A percentile compares a stretch with the other conserved stretches of the same genome.
phyloP scores from a whole-genome alignment of 192 early-diverging fungal species.

The Backusella psychrophila region DNA sequence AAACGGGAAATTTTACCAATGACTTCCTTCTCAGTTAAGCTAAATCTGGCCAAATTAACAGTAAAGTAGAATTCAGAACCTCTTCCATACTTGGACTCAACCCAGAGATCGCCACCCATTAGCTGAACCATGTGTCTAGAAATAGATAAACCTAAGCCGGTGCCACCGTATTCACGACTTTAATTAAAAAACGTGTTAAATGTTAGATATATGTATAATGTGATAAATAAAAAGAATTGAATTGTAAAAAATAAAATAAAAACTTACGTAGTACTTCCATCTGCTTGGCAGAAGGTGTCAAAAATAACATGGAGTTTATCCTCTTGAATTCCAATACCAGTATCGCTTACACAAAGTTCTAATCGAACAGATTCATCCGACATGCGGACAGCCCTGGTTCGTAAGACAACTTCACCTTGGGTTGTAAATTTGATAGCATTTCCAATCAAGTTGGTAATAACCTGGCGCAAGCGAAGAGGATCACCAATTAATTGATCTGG shows the following conservation, averaged over 20 bases:
- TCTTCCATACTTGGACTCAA: slow-evolving; percentile 65
- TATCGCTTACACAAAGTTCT: slow-evolving; percentile 72
- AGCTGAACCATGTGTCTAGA: slow-evolving; percentile 72
- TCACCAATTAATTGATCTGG: slow-evolving; percentile 65
- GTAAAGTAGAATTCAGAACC: slow-evolving; percentile 82
- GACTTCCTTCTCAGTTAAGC: slow-evolving; percentile 36
- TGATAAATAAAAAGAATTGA: not conserved
- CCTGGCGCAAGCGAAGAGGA: slow-evolving; percentile 62
- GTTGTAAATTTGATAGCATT: slow-evolving; percentile 73
- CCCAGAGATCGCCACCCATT: slow-evolving; percentile 78
- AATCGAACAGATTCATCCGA: slow-evolving; percentile 46
- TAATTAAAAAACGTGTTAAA: not conserved
- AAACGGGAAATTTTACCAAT: slow-evolving; percentile 51
- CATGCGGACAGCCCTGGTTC: slow-evolving; percentile 9
- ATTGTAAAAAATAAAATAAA: not conserved
- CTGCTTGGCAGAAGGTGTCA: slow-evolving; percentile 81
- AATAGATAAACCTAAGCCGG: slow-evolving; percentile 83
- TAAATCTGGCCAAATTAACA: slow-evolving; percentile 48
- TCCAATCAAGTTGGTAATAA: slow-evolving; percentile 70
- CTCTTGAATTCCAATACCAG: slow-evolving; percentile 81
- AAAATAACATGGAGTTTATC: slow-evolving; percentile 78
- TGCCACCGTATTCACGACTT: slow-evolving; percentile 78
- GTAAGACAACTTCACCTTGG: slow-evolving; percentile 30
- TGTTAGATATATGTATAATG: not conserved
- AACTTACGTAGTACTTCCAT: slow-evolving; percentile 65